Evolutionary conservation across 202 grass and related monocot genomes (phyloP), one percentile per base, ranked within the genome.

Genomic region (Digitaria exilis): DNA sequence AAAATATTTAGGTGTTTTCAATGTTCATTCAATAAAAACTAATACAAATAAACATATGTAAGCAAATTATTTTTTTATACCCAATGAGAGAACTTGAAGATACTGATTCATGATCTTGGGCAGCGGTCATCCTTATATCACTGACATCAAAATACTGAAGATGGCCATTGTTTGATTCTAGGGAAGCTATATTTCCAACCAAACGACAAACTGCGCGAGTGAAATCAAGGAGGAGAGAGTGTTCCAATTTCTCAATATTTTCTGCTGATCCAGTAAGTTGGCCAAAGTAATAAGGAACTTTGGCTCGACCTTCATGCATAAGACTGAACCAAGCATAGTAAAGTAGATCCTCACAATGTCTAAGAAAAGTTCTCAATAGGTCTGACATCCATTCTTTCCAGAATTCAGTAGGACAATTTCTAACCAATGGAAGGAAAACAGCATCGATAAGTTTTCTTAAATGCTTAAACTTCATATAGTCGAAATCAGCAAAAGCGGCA

Each of bases 401-500:
- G 54, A 84, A 81, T 35, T 92, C 39, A 41, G 17, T 16, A 54
- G 87, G 90, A 64, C 93, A 92, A 59, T 84, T 72, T 62, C 84
- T 86, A 7, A 92, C 65, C 70, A 92, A 66, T 66, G 84, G 90
- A 80, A 90, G 52, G 29, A 90, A 67, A 58, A 90, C 82, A 62
- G 86, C 80, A 69, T 75, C 76, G 52, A 95, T 92, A 67, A 95
- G 82, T 73, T 86, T 80, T n/a, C 93, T 76, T 24, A 95, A 71
- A 69, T 95, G 93, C 51, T 76, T 81, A 51, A 88, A 90, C 71
- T 95, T 83, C 93, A 95, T 92, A 17, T 74, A 84, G 73, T 75
- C 79, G 4, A 95, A 58, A 80, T 95, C 85, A 35, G 59, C 58
- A 22, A 92, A 61, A 64, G 85, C 57, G 75, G 72, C 22, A 71